Evolutionary conservation across 139 green algal genomes (phyloP), one percentile per base, ranked within the genome.

Genomic region (Klebsormidium nitens): DNA sequence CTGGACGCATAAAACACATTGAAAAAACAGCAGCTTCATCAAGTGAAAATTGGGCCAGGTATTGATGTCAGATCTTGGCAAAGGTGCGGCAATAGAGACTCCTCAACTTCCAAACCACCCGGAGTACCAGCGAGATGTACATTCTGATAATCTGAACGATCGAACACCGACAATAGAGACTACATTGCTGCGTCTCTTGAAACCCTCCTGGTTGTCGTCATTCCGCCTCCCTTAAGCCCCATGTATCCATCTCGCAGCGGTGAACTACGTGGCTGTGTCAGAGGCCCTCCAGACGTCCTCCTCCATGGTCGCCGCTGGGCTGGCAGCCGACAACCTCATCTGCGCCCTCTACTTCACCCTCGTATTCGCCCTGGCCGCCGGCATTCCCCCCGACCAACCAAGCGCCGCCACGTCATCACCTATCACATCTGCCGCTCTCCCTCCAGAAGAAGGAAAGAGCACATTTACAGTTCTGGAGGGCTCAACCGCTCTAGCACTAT

Each of bases 281-380:
- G 62, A 64, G 29, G 63, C 42, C 5, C 68, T 82, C 28, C 17
- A 70, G 32, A 38, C 77, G n/a, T 56, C 52, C 1, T 36, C 72
- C 26, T 64, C 52, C 1, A 47, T 75, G 2, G 39, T 81, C 2
- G 58, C 52, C 17, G 89, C 90, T 0, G 91, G 86, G 34, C 82
- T 97, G 26, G 91, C 91, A n/a, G 90, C 91, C 2, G 91, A 97
- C 75, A 91, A 96, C 80, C 80, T 96, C 34, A 88, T 96, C 17
- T 87, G 89, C 50, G 86, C 83, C 0, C n/a, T 91, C 19, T 95
- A 95, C 78, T 95, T 95, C 66, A 77, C 86, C 0, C 67, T 81
- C 8, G n/a, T 81, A 40, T 83, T 83, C 48, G 39, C 28, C 3
- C 59, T 82, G 1, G 69, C 62, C 14, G 35, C n/a, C 8, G 50